phyloP scores from a whole-genome alignment of 371 early-diverging fungal genomes.

The Apophysomyces trapeziformis region DNA sequence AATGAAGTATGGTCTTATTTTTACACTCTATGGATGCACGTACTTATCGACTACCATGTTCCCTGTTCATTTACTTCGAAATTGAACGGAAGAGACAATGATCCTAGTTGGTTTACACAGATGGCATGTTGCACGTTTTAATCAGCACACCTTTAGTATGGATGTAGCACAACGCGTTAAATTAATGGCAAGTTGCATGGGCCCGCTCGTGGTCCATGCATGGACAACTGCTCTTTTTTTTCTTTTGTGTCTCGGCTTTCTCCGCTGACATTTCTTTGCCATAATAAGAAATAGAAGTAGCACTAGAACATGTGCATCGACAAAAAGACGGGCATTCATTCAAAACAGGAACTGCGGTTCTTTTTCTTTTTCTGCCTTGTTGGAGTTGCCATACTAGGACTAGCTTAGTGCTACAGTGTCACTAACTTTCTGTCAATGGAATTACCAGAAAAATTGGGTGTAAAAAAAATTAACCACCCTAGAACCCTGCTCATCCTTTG shows the following conservation, averaged over 20 bases:
- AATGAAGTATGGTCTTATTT: too few species aligned
- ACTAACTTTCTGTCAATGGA: background rate
- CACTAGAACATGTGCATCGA: background rate
- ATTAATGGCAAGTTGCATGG: background rate
- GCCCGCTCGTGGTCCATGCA: constrained; percentile 9
- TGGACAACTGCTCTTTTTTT: background rate
- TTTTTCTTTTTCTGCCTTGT: background rate
- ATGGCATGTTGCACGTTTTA: background rate
- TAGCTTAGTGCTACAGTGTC: background rate
- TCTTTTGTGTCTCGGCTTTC: background rate
- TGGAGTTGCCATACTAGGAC: background rate
- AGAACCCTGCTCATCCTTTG: too few species aligned
- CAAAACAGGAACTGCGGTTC: background rate
- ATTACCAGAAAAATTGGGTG: too few species aligned
- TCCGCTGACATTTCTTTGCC: background rate
- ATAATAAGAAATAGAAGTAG: background rate
- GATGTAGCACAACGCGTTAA: too few species aligned
- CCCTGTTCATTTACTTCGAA: too few species aligned
- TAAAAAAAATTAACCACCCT: too few species aligned
- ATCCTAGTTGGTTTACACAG: too few species aligned
- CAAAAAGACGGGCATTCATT: background rate
- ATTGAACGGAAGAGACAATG: too few species aligned
- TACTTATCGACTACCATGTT: too few species aligned
- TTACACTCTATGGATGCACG: too few species aligned
- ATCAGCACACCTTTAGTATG: background rate